phyloP scores from a whole-genome alignment of 108 stramenopile genomes.

The Epithemia pelagica region DNA sequence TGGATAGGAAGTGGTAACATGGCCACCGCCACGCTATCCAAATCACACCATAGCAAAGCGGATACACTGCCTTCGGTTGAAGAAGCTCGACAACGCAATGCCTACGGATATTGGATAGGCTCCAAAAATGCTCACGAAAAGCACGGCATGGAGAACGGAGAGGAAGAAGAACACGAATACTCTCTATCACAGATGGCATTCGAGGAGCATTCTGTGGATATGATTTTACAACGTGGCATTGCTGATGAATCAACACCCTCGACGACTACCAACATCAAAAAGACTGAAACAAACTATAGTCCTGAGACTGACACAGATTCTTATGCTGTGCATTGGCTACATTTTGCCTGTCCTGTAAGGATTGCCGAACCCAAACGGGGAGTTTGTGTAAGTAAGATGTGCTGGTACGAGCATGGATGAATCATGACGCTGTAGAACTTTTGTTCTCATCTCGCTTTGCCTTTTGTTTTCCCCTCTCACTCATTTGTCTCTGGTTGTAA shows the following conservation, averaged over 20 bases:
- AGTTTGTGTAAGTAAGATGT: slow-evolving; percentile 33
- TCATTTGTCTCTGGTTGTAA: neutral
- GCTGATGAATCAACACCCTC: neutral
- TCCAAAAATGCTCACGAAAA: neutral
- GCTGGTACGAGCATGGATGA: neutral
- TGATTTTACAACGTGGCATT: neutral
- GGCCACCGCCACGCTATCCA: neutral
- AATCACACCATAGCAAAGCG: neutral
- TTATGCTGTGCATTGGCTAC: slow-evolving; percentile 33
- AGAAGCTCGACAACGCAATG: slow-evolving; percentile 5
- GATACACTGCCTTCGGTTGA: slow-evolving; percentile 8
- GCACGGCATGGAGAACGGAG: neutral
- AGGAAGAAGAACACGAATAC: too few relatives aligned
- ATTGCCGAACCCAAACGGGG: slow-evolving; percentile 69
- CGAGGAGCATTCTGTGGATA: neutral
- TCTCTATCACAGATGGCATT: neutral
- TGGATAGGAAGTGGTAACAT: neutral
- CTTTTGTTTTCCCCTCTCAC: neutral
- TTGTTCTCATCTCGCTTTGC: neutral
- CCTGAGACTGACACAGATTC: neutral
- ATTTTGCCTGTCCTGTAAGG: slow-evolving; percentile 70
- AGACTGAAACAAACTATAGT: neutral
- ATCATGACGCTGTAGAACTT: neutral
- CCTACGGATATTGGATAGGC: slow-evolving; percentile 4
- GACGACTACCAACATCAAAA: neutral